These are phyloP conservation scores for Planoprotostelium fungivorum DNA, from an alignment of 78 protist species.

Conservation along the genomic window DNA sequence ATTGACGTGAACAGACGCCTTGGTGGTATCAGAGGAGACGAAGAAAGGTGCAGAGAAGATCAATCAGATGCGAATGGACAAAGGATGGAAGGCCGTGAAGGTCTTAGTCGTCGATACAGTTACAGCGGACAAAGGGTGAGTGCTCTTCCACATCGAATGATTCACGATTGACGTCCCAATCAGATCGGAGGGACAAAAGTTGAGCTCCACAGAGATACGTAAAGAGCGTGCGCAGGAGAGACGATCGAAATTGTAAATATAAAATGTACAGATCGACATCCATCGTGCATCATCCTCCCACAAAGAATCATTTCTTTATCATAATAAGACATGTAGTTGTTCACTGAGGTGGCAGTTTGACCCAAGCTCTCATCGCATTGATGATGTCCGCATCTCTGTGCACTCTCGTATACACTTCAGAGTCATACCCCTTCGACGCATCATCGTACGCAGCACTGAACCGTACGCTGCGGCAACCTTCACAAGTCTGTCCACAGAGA, in stretches of 20 bases:
- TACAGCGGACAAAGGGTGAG: too few relatives aligned
- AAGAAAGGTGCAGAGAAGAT: not conserved
- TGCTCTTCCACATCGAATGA: too few relatives aligned
- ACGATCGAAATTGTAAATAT: too few relatives aligned
- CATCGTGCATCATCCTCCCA: too few relatives aligned
- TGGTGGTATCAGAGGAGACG: not conserved
- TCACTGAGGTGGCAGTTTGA: slow-evolving; percentile 27
- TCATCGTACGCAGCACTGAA: slow-evolving; percentile 19
- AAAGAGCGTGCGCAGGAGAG: too few relatives aligned
- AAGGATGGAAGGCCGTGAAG: not conserved
- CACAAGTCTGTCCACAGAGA: not conserved
- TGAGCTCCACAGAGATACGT: too few relatives aligned
- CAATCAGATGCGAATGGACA: not conserved
- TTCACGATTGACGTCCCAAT: too few relatives aligned
- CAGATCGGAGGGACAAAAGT: too few relatives aligned
- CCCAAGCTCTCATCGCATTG: slow-evolving; percentile 62
- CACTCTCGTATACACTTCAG: slow-evolving; percentile 38
- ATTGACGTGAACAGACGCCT: not conserved
- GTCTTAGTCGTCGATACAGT: not conserved
- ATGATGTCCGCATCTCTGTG: slow-evolving; percentile 47
- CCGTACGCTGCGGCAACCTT: slow-evolving; percentile 12
- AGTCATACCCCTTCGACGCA: slow-evolving; percentile 30
- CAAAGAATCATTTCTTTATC: too few relatives aligned
- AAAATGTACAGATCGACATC: too few relatives aligned
- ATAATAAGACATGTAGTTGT: too few relatives aligned